These are phyloP conservation scores for Pichia inconspicua DNA, from an alignment of 1,139 yeast species.

Conservation along the genomic window DNA sequence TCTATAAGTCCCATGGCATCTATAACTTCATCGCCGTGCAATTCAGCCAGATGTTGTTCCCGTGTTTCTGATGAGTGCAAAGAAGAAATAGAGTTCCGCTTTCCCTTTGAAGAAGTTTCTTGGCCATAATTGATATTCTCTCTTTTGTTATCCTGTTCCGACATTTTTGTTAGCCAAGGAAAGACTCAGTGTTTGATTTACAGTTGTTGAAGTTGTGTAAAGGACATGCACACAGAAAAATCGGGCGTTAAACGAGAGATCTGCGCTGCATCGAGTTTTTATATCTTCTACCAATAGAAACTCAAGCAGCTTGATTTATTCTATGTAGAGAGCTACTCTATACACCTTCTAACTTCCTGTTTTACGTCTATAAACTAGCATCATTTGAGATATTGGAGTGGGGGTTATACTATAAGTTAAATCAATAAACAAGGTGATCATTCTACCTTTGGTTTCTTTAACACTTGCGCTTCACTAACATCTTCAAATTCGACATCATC, in stretches of 20 bases:
- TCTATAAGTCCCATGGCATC: slow-evolving; percentile 27
- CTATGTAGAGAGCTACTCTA: too few species aligned
- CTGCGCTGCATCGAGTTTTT: too few species aligned
- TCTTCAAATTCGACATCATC: slow-evolving; percentile 19
- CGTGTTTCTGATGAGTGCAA: neutral
- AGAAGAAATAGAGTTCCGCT: neutral
- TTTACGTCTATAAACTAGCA: too few species aligned
- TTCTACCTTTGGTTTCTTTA: slow-evolving; percentile 15
- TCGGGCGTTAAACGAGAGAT: too few species aligned
- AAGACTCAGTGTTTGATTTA: too few species aligned
- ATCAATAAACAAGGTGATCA: neutral
- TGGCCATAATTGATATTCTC: neutral
- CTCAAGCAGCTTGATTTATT: too few species aligned
- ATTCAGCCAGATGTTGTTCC: neutral
- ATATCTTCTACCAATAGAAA: too few species aligned
- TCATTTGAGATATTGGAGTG: too few species aligned
- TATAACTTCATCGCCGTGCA: slow-evolving; percentile 17
- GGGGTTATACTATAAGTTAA: too few species aligned
- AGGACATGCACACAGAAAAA: too few species aligned
- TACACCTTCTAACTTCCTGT: too few species aligned
- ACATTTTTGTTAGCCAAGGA: neutral
- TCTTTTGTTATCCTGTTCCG: neutral
- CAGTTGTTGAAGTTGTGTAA: too few species aligned
- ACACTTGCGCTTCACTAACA: slow-evolving; percentile 12
- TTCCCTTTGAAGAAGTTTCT: neutral